Evolutionary conservation across 306 rosid genomes (phyloP).

Genomic region (Oemleria cerasiformis): DNA sequence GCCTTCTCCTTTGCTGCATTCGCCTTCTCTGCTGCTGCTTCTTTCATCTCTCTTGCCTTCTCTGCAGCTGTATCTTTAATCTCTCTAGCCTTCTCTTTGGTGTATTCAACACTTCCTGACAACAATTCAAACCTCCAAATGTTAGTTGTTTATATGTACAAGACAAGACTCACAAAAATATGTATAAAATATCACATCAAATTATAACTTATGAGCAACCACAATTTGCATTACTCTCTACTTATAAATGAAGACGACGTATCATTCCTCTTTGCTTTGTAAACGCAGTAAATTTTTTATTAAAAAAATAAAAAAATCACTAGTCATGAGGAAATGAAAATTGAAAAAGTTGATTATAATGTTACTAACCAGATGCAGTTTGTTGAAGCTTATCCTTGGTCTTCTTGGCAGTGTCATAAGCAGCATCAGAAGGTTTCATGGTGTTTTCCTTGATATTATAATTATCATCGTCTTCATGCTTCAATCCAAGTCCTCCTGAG

Average conservation of each 20-base stretch:
- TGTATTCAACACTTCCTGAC: conserved; percentile 48
- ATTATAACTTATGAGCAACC: too few species aligned
- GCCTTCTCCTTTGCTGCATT: conserved; percentile 39
- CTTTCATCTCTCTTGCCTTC: not conserved
- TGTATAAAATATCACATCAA: too few species aligned
- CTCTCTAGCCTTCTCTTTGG: conserved; percentile 42
- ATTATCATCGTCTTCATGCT: conserved; percentile 18
- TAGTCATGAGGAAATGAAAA: not conserved
- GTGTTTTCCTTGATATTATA: not conserved
- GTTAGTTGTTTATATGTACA: too few species aligned
- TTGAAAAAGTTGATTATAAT: not conserved
- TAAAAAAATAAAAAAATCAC: not conserved
- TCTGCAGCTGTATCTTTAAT: conserved; percentile 23
- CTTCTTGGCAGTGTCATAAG: conserved; percentile 33
- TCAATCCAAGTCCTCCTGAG: conserved; percentile 62
- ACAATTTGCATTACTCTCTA: too few species aligned
- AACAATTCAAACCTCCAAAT: not conserved
- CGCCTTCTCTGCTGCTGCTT: conserved; percentile 10
- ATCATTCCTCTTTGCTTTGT: too few species aligned
- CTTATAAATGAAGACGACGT: too few species aligned
- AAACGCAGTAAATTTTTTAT: too few species aligned
- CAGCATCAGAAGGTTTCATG: conserved; percentile 30
- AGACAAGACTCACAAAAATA: too few species aligned
- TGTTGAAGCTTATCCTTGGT: conserved; percentile 36
- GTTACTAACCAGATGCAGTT: conserved; percentile 49